Evolutionary conservation across 2,329 filamentous ascomycete genomes (phyloP).

Genomic region (Cladosporium colombiae): DNA sequence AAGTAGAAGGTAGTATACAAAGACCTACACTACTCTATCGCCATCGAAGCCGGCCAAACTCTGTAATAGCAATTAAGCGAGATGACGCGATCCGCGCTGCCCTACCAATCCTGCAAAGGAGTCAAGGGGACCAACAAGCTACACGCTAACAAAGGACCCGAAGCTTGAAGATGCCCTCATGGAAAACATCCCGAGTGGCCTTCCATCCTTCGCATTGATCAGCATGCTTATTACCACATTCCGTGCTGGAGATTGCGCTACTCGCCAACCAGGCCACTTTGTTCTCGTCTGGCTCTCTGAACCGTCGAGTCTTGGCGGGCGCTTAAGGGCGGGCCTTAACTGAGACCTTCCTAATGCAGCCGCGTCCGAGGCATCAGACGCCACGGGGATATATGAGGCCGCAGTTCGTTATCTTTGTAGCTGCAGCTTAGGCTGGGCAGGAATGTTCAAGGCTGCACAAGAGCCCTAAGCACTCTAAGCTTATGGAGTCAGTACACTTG

Average conservation of each 20-base stretch:
- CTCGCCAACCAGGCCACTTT: not conserved
- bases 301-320: not conserved
- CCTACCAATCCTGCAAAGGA: not conserved
- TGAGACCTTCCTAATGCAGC: slow-evolving; percentile 3
- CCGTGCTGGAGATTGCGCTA: not conserved
- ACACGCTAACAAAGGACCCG: not conserved
- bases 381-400: not conserved
- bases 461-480: not conserved
- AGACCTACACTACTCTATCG: not conserved
- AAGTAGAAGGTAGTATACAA: slow-evolving; percentile 5
- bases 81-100: not conserved
- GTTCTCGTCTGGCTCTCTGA: not conserved
- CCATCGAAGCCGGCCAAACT: not conserved
- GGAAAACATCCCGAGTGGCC: not conserved
- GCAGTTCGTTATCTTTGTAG: not conserved
- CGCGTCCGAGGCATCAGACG: not conserved
- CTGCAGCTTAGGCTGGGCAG: not conserved
- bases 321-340: not conserved
- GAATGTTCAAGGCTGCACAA: not conserved
- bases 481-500: not conserved
- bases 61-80: not conserved
- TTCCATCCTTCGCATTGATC: not conserved
- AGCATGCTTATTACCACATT: not conserved
- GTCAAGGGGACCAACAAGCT: slow-evolving; percentile 1
- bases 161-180: not conserved